phyloP scores from a whole-genome alignment of 225 moss, liverwort and hornwort species.

The Straminergon stramineum region DNA sequence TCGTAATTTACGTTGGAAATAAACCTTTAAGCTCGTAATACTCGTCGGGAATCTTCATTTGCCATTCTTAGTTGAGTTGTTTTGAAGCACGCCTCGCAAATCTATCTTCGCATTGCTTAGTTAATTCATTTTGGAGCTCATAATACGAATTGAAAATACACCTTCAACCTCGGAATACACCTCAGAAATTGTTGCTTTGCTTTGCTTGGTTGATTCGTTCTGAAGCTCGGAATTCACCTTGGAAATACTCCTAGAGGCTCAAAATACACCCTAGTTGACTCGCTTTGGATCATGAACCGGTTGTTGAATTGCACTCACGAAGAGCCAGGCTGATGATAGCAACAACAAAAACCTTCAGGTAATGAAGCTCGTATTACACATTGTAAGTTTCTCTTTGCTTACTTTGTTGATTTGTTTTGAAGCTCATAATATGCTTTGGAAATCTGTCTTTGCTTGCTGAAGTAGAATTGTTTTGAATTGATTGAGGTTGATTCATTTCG shows the following conservation, averaged over 20 bases:
- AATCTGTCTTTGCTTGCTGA: neutral
- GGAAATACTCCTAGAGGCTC: neutral
- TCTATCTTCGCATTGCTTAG: neutral
- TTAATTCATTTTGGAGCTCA: neutral
- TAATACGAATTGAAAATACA: neutral
- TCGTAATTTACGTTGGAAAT: neutral
- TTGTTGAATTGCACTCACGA: neutral
- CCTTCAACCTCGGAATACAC: neutral
- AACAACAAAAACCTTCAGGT: neutral
- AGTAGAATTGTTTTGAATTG: neutral
- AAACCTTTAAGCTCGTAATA: neutral
- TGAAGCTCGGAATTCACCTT: neutral
- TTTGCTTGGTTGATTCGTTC: neutral
- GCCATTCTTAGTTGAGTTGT: no score
- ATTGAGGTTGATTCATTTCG: neutral
- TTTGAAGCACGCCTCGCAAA: neutral
- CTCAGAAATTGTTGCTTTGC: neutral
- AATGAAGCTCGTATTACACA: neutral
- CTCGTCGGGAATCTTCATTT: neutral
- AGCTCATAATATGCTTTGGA: neutral
- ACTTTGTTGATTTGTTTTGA: neutral
- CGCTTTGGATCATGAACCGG: neutral
- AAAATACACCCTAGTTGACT: neutral
- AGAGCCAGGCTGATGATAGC: neutral
- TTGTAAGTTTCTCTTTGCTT: no score